Base-by-base conservation (phyloP, 495 filamentous ascomycete genomes). In the Aspergillus sparsus region DNA sequence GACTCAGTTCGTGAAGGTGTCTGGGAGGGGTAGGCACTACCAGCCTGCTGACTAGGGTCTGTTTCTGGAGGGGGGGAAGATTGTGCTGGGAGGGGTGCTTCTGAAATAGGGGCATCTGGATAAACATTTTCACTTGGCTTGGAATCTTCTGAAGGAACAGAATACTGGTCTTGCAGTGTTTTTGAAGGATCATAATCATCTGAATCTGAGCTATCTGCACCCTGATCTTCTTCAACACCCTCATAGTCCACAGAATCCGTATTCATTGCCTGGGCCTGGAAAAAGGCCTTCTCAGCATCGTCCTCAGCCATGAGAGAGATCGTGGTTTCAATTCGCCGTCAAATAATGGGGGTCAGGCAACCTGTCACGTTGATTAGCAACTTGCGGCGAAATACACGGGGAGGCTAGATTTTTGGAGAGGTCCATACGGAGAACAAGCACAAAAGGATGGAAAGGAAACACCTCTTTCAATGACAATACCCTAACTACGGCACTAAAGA, bases 231-330 rank as follows among this genome's bases (percentile, higher is more conserved):
- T 66, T 81, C 77, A 62, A 70, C 64, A 55, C 67, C 64, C 53
- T 68, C 68, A 66, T 76, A 67, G 55, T 68, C 66, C 58, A 64
- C 69, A 60, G 71, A 75, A 56, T 80, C 80, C 69, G 74, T 60
- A 56, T 72, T 73, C 72, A 77, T 84, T 62, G 77, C 78, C 66
- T 81, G 78, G 63, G 78, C 82, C 67, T 84, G 80, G 55, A 77
- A 78, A 67, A 87, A 86, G 66, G 86, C 84, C 58, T 81, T 72
- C 71, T 88, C 85, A 53, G 82, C 78, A 63, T 85, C 82, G 62
- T 82, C 74, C 66, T 85, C 83, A 55, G 82, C 82, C 85, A 87
- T 87, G 69, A 58, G 61, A 55, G 64, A 51, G 50, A 61, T 33
- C 54, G 57, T 53, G 51, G 62, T 50, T 52, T 63, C 61, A 50